These are phyloP conservation scores for Hura crepitans DNA, from an alignment of 441 rosid genomes.

Conservation along the genomic window DNA sequence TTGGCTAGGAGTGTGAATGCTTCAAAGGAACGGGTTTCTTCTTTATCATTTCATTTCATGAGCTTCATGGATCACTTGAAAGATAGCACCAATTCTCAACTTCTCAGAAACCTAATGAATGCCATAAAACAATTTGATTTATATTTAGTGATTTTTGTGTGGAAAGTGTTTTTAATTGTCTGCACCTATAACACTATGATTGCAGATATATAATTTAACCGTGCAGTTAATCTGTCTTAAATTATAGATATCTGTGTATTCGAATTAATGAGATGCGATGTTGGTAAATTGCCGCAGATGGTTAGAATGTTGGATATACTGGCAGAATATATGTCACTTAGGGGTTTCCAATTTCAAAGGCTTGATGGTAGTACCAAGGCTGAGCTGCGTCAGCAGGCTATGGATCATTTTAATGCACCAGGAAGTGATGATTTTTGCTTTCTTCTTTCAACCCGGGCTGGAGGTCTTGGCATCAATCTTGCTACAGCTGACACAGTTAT, in stretches of 20 bases:
- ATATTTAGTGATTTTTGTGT: background rate
- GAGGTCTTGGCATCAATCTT: constrained; percentile 99
- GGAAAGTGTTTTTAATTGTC: background rate
- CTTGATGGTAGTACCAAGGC: constrained; percentile 99
- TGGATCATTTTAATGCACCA: constrained; percentile 99
- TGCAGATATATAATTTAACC: too few relatives aligned
- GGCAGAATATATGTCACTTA: constrained; percentile 78
- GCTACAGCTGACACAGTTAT: constrained; percentile 99
- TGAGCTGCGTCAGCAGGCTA: constrained; percentile 96
- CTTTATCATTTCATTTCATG: too few relatives aligned
- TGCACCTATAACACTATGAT: too few relatives aligned
- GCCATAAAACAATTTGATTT: too few relatives aligned
- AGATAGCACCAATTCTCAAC: too few relatives aligned
- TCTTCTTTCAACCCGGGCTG: constrained; percentile 98
- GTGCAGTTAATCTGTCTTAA: background rate
- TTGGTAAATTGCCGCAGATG: constrained; percentile 57
- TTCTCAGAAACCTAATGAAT: too few relatives aligned
- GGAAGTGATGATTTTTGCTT: constrained; percentile 99
- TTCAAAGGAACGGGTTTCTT: too few relatives aligned
- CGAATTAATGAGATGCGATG: background rate
- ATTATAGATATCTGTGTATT: background rate
- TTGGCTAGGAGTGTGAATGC: too few relatives aligned
- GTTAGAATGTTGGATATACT: constrained; percentile 97
- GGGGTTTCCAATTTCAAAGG: constrained; percentile 97
- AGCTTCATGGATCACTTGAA: too few relatives aligned